A percentile compares a stretch with the other conserved stretches of the same genome.
Evolutionary conservation across 352 stramenopile species (phyloP).

Genomic region (Elongisporangium anandrum): DNA sequence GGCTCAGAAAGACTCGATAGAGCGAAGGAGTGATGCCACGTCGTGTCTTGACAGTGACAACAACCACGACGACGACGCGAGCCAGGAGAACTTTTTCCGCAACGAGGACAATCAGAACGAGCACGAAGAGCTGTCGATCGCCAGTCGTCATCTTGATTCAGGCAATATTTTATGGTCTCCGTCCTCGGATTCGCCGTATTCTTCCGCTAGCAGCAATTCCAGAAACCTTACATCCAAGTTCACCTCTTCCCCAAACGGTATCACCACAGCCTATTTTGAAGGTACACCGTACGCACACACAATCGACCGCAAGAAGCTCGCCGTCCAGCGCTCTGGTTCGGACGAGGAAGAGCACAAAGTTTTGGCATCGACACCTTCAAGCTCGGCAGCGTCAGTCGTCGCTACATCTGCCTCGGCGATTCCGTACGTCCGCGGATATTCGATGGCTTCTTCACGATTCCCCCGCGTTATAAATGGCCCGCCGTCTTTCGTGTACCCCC

Average conservation of each 20-base stretch:
- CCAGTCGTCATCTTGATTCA: slow-evolving; percentile 8
- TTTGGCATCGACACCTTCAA: slow-evolving; percentile 5
- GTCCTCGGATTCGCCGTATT: background rate
- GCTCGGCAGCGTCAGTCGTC: background rate
- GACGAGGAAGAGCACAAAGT: background rate
- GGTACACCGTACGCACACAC: background rate
- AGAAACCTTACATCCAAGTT: background rate
- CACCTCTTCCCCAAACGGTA: background rate
- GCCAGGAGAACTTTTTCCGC: slow-evolving; percentile 14
- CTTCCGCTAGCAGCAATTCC: background rate
- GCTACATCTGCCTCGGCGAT: slow-evolving; percentile 20
- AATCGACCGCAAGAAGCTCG: background rate
- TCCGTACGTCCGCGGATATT: slow-evolving; percentile 13
- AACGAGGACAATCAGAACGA: slow-evolving; percentile 16
- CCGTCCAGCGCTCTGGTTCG: background rate
- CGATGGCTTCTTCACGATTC: slow-evolving; percentile 5
- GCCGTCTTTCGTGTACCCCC: slow-evolving; percentile 9
- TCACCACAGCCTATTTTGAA: background rate
- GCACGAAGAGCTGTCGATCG: slow-evolving; percentile 7
- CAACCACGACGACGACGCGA: slow-evolving; percentile 20
- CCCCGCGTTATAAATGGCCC: background rate
- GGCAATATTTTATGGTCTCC: slow-evolving; percentile 4
- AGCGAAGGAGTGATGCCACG: slow-evolving; percentile 10
- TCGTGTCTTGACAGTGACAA: slow-evolving; percentile 14
- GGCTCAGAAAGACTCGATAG: slow-evolving; percentile 4